Evolutionary conservation across 164 flowering plant genomes (phyloP), one percentile per base, ranked within the genome.

Genomic region (Piper betle): DNA sequence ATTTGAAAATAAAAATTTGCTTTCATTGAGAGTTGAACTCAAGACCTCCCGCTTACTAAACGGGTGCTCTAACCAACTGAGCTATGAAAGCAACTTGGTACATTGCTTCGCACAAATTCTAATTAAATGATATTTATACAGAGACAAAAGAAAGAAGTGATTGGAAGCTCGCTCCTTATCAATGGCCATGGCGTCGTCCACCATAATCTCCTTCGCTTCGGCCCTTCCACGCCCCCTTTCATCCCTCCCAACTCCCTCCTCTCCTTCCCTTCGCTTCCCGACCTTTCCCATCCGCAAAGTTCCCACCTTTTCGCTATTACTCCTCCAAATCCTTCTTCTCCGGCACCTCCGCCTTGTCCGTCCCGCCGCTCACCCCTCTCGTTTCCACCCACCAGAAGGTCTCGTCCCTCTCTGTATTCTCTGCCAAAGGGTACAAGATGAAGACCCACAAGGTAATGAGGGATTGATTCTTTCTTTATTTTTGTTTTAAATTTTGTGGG

Each of bases 11-110:
- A n/a, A n/a, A 2, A 6, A 9, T 3, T 15, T 58, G 60, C 60
- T 58, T 38, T 58, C 60, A 58, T 58, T 38, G 60, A 58, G 60
- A 58, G 46, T 58, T n/a, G 60, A 58, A 87, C 92, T 90, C 91
- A 87, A 84, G 88, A 87, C 93, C 91, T 90, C 95, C 93, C 91
- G 91, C 95, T 90, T 87, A 90, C 95, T 84, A 87, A 90, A 90
- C 87, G 95, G 96, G 89, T 87, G 97, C 93, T 90, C 95, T 90
- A 90, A 87, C 97, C 87, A 90, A 87, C 97, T 85, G 76, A 73
- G 76, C 76, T 73, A 73, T 70, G 76, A 73, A 70, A 73, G 73
- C 73, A 37, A n/a, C n/a, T n/a, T n/a, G 13, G 13, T 11, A 5
- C 2, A n/a, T 33, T 1, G 0, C 2, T 2, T 55, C 4, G 2